Evolutionary conservation across 2,329 filamentous ascomycete genomes (phyloP).

Genomic region (Pseudogymnoascus sp.): DNA sequence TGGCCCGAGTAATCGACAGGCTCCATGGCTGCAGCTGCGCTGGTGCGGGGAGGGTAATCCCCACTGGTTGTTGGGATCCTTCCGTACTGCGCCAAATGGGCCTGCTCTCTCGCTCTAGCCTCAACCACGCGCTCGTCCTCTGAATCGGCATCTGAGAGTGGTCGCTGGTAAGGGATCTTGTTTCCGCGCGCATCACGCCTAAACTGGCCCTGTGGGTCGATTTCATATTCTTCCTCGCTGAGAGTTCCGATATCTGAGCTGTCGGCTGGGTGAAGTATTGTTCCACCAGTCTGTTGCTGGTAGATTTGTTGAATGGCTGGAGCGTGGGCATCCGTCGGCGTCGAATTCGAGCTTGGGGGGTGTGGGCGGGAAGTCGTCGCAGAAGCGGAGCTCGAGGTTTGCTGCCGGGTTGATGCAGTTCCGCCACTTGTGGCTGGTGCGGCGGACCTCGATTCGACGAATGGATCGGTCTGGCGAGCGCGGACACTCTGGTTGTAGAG

Average conservation of each 20-base stretch:
- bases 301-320: constrained; percentile 40
- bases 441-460: constrained; percentile 38
- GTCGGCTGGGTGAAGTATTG: constrained; percentile 25
- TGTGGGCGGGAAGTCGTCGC: constrained; percentile 11
- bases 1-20: constrained; percentile 57
- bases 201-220: constrained; percentile 54
- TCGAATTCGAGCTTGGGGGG: constrained; percentile 20
- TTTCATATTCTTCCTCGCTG: constrained; percentile 64
- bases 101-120: constrained; percentile 23
- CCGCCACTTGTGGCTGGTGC: constrained; percentile 19
- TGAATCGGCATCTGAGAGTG: constrained; percentile 43
- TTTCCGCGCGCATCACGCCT: constrained; percentile 54
- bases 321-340: constrained; percentile 34
- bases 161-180: constrained; percentile 43
- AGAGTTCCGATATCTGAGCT: constrained; percentile 51
- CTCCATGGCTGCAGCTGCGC: constrained; percentile 18
- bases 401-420: constrained; percentile 24
- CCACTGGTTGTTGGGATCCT: constrained; percentile 20
- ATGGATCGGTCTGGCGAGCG: constrained; percentile 46
- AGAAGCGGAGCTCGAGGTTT: constrained; percentile 23
- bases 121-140: constrained; percentile 49
- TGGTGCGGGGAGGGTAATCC: constrained; percentile 19
- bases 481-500: constrained; percentile 24
- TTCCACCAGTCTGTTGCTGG: constrained; percentile 35
- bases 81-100: constrained; percentile 22